These are phyloP conservation scores for Rhodotorula sp. DNA, from an alignment of 1,284 basidiomycete genomes.

Conservation along the genomic window DNA sequence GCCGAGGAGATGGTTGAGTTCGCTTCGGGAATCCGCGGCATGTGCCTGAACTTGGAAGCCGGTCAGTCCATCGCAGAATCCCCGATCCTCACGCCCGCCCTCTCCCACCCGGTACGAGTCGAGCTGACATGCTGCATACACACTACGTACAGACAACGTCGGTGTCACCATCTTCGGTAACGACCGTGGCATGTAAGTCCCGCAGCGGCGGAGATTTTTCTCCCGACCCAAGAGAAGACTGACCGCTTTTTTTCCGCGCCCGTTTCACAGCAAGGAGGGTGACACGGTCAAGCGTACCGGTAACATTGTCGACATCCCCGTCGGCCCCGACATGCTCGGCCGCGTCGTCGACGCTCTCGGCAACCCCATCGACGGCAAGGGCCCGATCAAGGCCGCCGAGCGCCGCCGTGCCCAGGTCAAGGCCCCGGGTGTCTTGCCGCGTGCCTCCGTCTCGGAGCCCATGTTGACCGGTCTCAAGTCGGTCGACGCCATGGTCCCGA, in stretches of 20 bases:
- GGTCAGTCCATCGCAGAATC: conserved; percentile 62
- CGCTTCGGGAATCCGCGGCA: conserved; percentile 80
- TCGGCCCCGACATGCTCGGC: conserved; percentile 91
- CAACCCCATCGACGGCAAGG: conserved; percentile 99
- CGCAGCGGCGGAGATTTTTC: no score
- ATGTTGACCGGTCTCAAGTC: conserved; percentile 99
- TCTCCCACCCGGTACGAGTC: neutral
- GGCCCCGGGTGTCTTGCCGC: conserved; percentile 97
- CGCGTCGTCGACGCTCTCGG: conserved; percentile 99
- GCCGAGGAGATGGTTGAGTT: conserved; percentile 99
- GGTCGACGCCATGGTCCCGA: conserved; percentile 99
- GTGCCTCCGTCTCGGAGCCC: conserved; percentile 99
- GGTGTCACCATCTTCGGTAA: conserved; percentile 99
- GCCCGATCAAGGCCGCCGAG: conserved; percentile 87
- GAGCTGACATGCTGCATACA: neutral
- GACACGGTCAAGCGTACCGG: conserved; percentile 99
- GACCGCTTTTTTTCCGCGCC: neutral
- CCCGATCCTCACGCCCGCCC: neutral
- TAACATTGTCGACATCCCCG: conserved; percentile 98
- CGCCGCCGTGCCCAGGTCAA: conserved; percentile 96
- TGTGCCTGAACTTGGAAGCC: conserved; percentile 97
- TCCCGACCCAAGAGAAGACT: neutral
- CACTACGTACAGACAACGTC: conserved; percentile 44
- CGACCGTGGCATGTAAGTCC: conserved; percentile 68
- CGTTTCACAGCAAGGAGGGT: conserved; percentile 82